phyloP scores from a whole-genome alignment of 257 asterid species.

The Paraleonurus japonicus region DNA sequence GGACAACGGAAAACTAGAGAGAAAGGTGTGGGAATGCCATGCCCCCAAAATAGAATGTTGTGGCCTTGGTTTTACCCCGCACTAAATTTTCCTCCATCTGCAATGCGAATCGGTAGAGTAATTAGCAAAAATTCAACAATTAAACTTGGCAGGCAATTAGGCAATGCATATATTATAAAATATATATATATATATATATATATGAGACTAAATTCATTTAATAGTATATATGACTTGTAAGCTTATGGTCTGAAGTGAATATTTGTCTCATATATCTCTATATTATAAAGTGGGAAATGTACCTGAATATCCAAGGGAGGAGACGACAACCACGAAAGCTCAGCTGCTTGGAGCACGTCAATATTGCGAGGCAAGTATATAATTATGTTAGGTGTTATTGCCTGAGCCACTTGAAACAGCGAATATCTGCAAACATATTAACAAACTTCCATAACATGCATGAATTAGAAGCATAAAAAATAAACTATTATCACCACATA shows the following conservation, averaged over 20 bases:
- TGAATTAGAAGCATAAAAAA: background rate
- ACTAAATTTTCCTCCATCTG: constrained; percentile 70
- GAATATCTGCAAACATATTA: constrained; percentile 47
- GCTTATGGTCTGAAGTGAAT: too few relatives aligned
- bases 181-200: too few relatives aligned
- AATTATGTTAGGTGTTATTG: constrained; percentile 69
- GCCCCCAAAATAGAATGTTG: constrained; percentile 61
- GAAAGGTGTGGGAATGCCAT: constrained; percentile 13
- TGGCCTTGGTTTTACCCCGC: constrained; percentile 49
- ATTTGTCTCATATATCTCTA: too few relatives aligned
- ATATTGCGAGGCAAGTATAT: constrained; percentile 75
- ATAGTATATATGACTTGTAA: too few relatives aligned
- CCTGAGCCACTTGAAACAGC: constrained; percentile 64
- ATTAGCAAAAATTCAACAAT: background rate
- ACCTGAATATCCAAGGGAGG: constrained; percentile 77
- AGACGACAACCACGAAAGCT: constrained; percentile 76
- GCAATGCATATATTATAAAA: too few relatives aligned
- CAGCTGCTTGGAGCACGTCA: constrained; percentile 60
- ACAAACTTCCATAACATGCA: background rate
- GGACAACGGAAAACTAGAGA: background rate
- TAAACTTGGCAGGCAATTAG: background rate
- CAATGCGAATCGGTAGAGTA: background rate
- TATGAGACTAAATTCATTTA: too few relatives aligned
- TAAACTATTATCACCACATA: constrained; percentile 30
- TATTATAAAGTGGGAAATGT: background rate